Base-by-base conservation (phyloP, 2,329 filamentous ascomycete genomes). In the Rhytidhysteron rufulum region DNA sequence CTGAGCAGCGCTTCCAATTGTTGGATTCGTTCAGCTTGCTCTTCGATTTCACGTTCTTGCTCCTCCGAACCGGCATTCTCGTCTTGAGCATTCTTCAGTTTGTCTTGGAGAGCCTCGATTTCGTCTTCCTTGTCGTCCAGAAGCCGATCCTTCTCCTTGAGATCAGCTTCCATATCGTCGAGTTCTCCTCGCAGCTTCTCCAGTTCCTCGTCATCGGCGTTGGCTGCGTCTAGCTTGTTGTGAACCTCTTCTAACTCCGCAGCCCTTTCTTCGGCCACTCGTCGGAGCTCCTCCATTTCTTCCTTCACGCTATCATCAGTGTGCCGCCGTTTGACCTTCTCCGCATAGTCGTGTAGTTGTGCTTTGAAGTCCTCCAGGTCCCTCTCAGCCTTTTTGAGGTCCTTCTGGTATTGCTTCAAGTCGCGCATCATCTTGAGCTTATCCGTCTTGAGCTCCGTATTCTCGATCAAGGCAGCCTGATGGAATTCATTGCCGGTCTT, bases 371-470 rank as follows among this genome's bases (percentile, higher is more conserved):
- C 77, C 58, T 95, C 90, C 3, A 97, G 75, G 45, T 96, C 88
- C 49, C 82, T 83, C 69, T 97, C 90, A 3, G 91, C 90, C 17
- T 82, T 78, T 16, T 79, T 80, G 9, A 98, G 73, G 30, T 85
- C 84, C 63, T 95, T 97, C 62, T 86, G 87, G 69, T 91, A 93
- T 49, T 83, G 82, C 51, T 86, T 81, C 15, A 98, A 75, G 54
- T 98, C 93, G 44, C 84, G 80, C 60, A 93, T 83, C 80, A 97
- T 86, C 0, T 88, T 91, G 44, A 94, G 80, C 60, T 88, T 88
- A 67, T 93, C 85, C 43, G 95, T 89, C 65, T 97, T 97, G 40
- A 98, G 80, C 50, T 95, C 90, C 4, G 93, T 94, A 60, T 98
- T 98, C 67, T 98, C 93, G 60, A 87, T 88, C 20, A 98, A 72